Evolutionary conservation across 2,329 filamentous ascomycete species (phyloP), one percentile per base, ranked within the genome.

Genomic region (Epichloe elymi): DNA sequence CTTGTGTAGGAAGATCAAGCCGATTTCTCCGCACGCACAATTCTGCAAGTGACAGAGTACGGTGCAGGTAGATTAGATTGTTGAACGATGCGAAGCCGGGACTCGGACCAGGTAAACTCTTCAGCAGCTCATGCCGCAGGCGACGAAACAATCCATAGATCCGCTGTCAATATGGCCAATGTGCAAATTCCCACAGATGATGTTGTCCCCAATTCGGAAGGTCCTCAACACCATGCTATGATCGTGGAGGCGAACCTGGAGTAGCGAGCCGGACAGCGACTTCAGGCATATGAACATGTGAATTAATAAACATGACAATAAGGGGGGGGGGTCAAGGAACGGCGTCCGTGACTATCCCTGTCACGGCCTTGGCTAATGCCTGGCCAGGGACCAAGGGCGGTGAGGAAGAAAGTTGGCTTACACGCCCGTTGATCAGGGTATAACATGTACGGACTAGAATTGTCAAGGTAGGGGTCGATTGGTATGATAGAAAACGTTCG

Each of bases 341-440:
- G 38, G 35, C 8, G 26, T 26, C 48, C 39, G 14, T 39, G 12
- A 19, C 17, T 19, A 47, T 51, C 45, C 50, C 50, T 51, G 50
- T 51, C 50, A 41, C 19, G n/a, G 39, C 38, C 50, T 40, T 23
- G 45, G 50, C 39, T 20, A 39, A 19, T 39, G 33, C 36, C 40
- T 45, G 42, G 30, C 50, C 39, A 45, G 46, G 46, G 50, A 35
- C 12, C 11, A 33, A 30, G 50, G 41, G 50, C 50, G 50, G 50
- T 51, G 50, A 51, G 8, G 50, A 38, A 19, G 35, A 46, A 36
- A 14, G 30, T 20, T 20, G n/a, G 12, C 17, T 41, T 15, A 17
- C 15, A 23, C 17, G 20, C 17, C 17, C 39, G 17, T 41, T 19
- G 7, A 41, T 23, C 39, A 41, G 17, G 39, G 19, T 12, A 19